phyloP scores from a whole-genome alignment of 495 filamentous ascomycete genomes.

The Penicillium fimorum region DNA sequence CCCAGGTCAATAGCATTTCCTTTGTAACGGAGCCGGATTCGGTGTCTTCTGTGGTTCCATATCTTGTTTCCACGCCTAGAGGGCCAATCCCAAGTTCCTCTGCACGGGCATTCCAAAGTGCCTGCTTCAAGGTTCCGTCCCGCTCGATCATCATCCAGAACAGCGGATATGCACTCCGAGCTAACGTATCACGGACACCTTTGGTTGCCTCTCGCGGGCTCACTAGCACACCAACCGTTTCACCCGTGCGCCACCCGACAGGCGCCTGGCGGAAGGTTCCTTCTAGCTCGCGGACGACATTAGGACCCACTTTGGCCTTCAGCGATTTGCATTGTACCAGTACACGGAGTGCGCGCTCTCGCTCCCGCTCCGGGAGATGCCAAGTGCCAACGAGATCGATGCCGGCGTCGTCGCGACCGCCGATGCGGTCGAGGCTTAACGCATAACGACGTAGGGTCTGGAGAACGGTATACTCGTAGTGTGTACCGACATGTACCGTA shows the following conservation, averaged over 20 bases:
- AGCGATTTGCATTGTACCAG: constrained; percentile 81
- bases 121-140: constrained; percentile 39
- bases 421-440: constrained; percentile 69
- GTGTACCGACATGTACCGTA: constrained; percentile 47
- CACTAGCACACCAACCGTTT: constrained; percentile 64
- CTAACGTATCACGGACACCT: constrained; percentile 65
- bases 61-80: constrained; percentile 58
- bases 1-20: constrained; percentile 55
- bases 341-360: constrained; percentile 53
- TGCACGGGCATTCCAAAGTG: constrained; percentile 50
- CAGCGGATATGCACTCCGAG: constrained; percentile 63
- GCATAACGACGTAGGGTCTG: constrained; percentile 57
- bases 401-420: constrained; percentile 71
- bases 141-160: constrained; percentile 53
- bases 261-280: constrained; percentile 73
- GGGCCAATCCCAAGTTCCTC: constrained; percentile 62
- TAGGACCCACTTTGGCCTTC: constrained; percentile 56
- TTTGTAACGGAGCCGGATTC: constrained; percentile 18
- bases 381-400: constrained; percentile 85
- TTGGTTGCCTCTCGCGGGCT: constrained; percentile 53
- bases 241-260: constrained; percentile 59
- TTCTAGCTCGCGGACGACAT: constrained; percentile 78
- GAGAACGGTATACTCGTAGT: constrained; percentile 74
- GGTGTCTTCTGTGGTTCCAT: constrained; percentile 27
- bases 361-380: constrained; percentile 53